Evolutionary conservation across 2,329 filamentous ascomycete species (phyloP), one percentile per base, ranked within the genome.

Genomic region (Aspergillus ibericus): DNA sequence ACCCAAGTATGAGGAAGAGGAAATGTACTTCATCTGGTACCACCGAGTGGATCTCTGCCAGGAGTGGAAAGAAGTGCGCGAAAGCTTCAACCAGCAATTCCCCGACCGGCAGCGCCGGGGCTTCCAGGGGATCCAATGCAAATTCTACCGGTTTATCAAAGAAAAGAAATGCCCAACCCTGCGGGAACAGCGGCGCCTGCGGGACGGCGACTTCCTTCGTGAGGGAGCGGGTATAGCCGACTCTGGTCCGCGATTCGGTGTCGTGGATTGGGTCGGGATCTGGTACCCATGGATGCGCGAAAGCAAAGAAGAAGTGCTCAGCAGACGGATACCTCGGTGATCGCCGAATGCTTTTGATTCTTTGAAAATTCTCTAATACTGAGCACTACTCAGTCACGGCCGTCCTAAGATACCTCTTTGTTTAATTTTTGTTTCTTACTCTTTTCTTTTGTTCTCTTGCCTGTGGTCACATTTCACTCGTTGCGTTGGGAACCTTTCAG

Each of bases 21-120:
- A 81, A 59, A 76, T 76, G 70, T 78, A 77, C 65, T 81, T 81
- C 59, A 80, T 81, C 60, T 81, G 79, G 79, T 81, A 81, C 63
- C 76, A 80, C 65, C 77, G 78, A 7, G 77, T 77, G 25, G 79
- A 81, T 62, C 70, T 80, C 25, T 71, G 71, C 47, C 73, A 79
- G 66, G 75, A 78, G 59, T 81, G 79, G 79, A 77, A 76, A 59
- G 72, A 78, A 59, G 75, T 81, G 20, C 72, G 74, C 25, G 72
- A 77, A 54, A 73, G 71, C 56, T 81, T 79, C 62, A 77, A 78
- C 62, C 67, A 64, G 0, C 77, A 79, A 57, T 81, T 80, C 55
- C 75, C 76, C 16, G 67, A 65, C 12, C 72, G 74, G 15, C 75
- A 75, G 62, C 69, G 74, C 20, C 69, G 74, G 13, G 73, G 73